Evolutionary conservation across 2,329 filamentous ascomycete species (phyloP).

Genomic region (Monilinia polystroma): DNA sequence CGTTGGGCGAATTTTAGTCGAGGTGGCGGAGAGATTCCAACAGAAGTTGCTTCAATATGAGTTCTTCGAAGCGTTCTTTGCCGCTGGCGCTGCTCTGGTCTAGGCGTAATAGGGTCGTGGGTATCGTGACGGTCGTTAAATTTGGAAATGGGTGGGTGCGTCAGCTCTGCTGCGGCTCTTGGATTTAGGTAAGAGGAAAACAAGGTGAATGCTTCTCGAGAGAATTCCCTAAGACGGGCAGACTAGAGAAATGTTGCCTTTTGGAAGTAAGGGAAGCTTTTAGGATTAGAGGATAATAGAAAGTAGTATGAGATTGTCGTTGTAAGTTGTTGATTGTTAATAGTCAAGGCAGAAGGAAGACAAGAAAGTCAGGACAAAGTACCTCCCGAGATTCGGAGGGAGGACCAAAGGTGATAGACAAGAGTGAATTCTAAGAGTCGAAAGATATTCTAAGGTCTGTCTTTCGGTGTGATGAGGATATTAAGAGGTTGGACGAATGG

Average conservation of each 20-base stretch:
- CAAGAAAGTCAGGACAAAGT: background rate
- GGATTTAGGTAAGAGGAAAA: constrained; percentile 29
- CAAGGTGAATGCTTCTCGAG: constrained; percentile 34
- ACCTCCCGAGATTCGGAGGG: background rate
- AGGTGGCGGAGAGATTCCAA: constrained; percentile 39
- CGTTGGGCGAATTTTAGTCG: constrained; percentile 33
- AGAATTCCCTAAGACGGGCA: constrained; percentile 26
- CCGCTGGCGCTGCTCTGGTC: constrained; percentile 38
- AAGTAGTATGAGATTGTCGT: constrained; percentile 16
- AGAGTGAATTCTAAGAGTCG: constrained; percentile 16
- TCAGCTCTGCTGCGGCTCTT: constrained; percentile 37
- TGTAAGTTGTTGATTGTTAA: constrained; percentile 9
- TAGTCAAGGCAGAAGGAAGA: background rate
- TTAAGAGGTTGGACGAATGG: constrained; percentile 20
- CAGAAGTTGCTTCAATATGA: constrained; percentile 40
- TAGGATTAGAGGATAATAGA: background rate
- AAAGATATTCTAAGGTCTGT: background rate
- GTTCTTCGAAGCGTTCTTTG: constrained; percentile 34
- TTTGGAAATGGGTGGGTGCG: constrained; percentile 33
- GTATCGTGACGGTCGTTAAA: constrained; percentile 42
- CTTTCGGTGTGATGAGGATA: constrained; percentile 17
- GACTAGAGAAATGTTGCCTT: constrained; percentile 1
- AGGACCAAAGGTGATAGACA: background rate
- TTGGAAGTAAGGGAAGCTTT: background rate
- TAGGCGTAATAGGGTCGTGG: constrained; percentile 39